phyloP scores from a whole-genome alignment of 2,329 filamentous ascomycete species.

The Drechslera avenae region DNA sequence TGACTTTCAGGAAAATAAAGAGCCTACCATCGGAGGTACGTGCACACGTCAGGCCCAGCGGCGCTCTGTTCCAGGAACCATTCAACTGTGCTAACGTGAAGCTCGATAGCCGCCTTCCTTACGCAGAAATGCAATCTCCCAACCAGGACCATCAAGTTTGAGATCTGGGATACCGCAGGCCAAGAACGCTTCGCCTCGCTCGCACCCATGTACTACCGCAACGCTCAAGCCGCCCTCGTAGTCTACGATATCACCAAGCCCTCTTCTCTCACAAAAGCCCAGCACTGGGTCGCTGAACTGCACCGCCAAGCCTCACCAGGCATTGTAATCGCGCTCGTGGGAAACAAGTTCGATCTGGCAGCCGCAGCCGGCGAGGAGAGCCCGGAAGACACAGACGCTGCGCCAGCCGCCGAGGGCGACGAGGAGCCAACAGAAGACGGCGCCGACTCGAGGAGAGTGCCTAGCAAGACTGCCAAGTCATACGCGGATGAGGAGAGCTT shows the following conservation, averaged over 20 bases:
- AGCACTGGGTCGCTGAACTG: conserved; percentile 98
- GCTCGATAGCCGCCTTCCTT: conserved; percentile 79
- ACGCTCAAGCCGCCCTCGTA: conserved; percentile 94
- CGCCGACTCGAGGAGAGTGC: conserved; percentile 82
- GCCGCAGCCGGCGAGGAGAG: conserved; percentile 45
- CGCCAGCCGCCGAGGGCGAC: conserved; percentile 56
- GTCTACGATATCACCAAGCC: conserved; percentile 99
- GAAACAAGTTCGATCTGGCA: conserved; percentile 85
- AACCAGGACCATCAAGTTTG: conserved; percentile 71
- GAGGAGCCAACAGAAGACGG: conserved; percentile 62
- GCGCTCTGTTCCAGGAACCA: not conserved
- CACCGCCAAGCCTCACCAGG: conserved; percentile 94
- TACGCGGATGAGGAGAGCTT: conserved; percentile 95
- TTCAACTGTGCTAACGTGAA: conserved; percentile 4
- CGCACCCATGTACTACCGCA: conserved; percentile 99
- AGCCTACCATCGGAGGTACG: conserved; percentile 96
- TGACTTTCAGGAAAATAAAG: conserved; percentile 99
- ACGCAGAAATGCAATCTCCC: conserved; percentile 99
- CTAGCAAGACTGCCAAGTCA: conserved; percentile 85
- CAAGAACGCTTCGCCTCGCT: conserved; percentile 97
- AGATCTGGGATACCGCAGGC: conserved; percentile 97
- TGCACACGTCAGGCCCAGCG: conserved; percentile 13
- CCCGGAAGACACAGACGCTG: conserved; percentile 58
- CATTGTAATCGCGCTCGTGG: conserved; percentile 95
- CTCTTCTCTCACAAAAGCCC: conserved; percentile 92